phyloP scores from a whole-genome alignment of 2,329 filamentous ascomycete species.

The Xylaria sp. region DNA sequence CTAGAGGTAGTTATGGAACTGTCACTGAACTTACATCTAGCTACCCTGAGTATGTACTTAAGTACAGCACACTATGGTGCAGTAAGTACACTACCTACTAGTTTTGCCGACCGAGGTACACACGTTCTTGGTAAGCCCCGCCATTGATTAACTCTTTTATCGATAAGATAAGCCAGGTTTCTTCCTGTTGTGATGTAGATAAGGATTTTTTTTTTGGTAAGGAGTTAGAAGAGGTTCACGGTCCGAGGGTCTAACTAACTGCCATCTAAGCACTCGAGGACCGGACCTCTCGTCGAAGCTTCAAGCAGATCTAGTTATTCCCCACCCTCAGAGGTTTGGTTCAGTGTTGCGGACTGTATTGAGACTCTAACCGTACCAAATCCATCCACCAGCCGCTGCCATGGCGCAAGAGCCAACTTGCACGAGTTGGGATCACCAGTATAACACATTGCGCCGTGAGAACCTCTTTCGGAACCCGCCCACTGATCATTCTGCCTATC shows the following conservation, averaged over 20 bases:
- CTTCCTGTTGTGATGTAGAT: constrained; percentile 25
- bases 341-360: constrained; percentile 5
- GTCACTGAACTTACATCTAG: no score
- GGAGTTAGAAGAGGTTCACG: constrained; percentile 29
- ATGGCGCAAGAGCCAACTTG: constrained; percentile 70
- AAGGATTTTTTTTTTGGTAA: constrained; percentile 45
- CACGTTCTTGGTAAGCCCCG: constrained; percentile 3
- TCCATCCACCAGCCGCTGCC: constrained; percentile 35
- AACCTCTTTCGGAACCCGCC: constrained; percentile 90
- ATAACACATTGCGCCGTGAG: constrained; percentile 86
- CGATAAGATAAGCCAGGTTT: constrained; percentile 27
- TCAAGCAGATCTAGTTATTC: constrained; percentile 1
- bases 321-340: not conserved
- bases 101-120: no score
- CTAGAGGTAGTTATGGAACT: no score
- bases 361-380: not conserved
- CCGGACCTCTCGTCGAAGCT: not conserved
- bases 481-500: constrained; percentile 87
- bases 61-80: no score
- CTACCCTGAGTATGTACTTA: no score
- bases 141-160: constrained; percentile 22
- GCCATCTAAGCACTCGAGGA: not conserved
- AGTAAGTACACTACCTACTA: no score
- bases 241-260: not conserved
- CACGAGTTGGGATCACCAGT: constrained; percentile 85